These are phyloP conservation scores for Chlorella ohadii DNA, from an alignment of 139 green algal genomes.

Conservation along the genomic window DNA sequence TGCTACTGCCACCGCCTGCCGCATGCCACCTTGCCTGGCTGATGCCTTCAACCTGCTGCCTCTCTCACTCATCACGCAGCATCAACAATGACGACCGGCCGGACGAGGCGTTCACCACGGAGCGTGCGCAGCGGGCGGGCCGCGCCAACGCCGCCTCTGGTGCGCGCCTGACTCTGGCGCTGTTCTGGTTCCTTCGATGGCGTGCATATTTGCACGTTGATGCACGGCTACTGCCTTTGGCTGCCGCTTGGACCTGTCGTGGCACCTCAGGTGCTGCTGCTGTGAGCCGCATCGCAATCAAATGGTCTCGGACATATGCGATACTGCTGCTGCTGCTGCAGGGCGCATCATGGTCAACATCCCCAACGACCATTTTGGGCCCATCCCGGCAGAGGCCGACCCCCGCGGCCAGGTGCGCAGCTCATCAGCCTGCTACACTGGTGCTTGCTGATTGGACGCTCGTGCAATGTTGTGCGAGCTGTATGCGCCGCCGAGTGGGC, in stretches of 20 bases:
- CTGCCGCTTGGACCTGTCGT: too few relatives aligned
- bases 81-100: conserved; percentile 74
- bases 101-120: conserved; percentile 92
- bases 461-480: background rate
- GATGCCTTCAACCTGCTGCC: background rate
- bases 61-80: conserved; percentile 1
- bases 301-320: too few relatives aligned
- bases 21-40: too few relatives aligned
- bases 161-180: too few relatives aligned
- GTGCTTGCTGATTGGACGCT: too few relatives aligned
- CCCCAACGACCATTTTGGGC: conserved; percentile 92
- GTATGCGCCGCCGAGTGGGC: background rate
- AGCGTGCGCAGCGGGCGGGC: conserved; percentile 75
- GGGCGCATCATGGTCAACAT: conserved; percentile 92
- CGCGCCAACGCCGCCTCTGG: conserved; percentile 84
- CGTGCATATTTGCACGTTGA: too few relatives aligned
- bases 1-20: too few relatives aligned
- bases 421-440: too few relatives aligned
- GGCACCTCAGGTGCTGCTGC: too few relatives aligned
- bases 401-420: conserved; percentile 67
- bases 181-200: too few relatives aligned
- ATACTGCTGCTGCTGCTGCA: conserved; percentile 16
- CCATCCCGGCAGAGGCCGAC: conserved; percentile 91
- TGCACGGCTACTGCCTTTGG: background rate
- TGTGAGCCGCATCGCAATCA: too few relatives aligned